Conservation (phyloP, 768 basidiomycete genomes). For the Hericium coralloides region DNA sequence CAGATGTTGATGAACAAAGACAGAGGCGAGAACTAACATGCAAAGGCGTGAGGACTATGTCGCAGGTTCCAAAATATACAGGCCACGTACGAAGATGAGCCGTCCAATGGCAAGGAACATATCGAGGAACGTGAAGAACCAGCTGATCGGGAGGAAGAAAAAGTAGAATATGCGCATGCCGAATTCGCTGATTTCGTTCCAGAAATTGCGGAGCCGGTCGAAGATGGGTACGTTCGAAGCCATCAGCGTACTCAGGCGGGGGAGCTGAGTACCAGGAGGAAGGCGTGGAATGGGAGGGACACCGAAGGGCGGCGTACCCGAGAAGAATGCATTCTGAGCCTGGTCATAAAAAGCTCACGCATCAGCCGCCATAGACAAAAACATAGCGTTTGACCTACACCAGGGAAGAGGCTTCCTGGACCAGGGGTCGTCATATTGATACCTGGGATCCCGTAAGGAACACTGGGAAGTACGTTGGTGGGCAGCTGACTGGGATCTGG, state of each 20-base stretch:
- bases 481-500: background rate
- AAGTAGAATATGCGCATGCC: slow-evolving; percentile 3
- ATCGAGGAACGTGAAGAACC: slow-evolving; percentile 4
- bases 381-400: no score
- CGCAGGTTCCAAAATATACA: background rate
- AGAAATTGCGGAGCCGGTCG: background rate
- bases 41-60: background rate
- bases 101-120: background rate
- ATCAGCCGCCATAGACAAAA: no score
- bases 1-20: slow-evolving; percentile 7
- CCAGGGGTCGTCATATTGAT: no score
- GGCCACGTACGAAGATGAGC: slow-evolving; percentile 2
- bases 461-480: background rate
- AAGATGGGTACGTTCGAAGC: background rate
- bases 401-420: no score
- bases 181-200: background rate
- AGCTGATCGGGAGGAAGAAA: slow-evolving; percentile 9
- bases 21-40: slow-evolving; percentile 6
- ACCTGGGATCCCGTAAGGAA: no score
- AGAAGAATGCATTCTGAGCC: background rate
- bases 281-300: background rate
- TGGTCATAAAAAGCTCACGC: no score
- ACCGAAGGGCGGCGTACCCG: background rate
- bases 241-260: background rate
- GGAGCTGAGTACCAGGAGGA: background rate